A percentile compares a stretch with the other conserved stretches of the same genome.
Evolutionary conservation across 2,329 filamentous ascomycete species (phyloP).

Genomic region (Neonectria punicea): DNA sequence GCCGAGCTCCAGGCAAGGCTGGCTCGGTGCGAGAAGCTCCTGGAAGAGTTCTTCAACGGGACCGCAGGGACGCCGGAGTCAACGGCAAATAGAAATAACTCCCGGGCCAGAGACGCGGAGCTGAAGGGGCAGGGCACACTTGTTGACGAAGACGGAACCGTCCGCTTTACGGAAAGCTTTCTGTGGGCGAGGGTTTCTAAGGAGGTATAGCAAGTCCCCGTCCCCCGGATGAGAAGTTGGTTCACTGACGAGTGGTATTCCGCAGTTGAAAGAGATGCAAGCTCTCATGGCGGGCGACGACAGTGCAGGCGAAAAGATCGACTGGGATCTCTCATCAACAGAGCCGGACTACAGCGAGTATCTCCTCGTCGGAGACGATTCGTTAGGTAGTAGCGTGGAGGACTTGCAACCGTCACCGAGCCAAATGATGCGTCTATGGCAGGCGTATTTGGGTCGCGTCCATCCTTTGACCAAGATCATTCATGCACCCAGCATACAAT

Average conservation of each 20-base stretch:
- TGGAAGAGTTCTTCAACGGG: background rate
- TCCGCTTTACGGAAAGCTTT: background rate
- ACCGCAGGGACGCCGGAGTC: background rate
- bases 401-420: conserved; percentile 1
- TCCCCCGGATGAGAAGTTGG: background rate
- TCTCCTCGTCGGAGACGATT: background rate
- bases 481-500: conserved; percentile 12
- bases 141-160: background rate
- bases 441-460: conserved; percentile 16
- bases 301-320: background rate
- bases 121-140: background rate
- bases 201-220: background rate
- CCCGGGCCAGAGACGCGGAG: background rate
- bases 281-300: background rate
- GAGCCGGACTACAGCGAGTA: background rate
- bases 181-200: background rate
- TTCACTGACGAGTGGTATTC: background rate
- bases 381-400: background rate
- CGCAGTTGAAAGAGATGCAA: background rate
- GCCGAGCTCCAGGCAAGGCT: conserved; percentile 11
- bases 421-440: conserved; percentile 21
- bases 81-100: background rate
- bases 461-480: conserved; percentile 22
- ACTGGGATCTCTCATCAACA: background rate
- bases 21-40: conserved; percentile 8